Base-by-base conservation (phyloP, 257 asterid genomes). In the Mentha longifolia region DNA sequence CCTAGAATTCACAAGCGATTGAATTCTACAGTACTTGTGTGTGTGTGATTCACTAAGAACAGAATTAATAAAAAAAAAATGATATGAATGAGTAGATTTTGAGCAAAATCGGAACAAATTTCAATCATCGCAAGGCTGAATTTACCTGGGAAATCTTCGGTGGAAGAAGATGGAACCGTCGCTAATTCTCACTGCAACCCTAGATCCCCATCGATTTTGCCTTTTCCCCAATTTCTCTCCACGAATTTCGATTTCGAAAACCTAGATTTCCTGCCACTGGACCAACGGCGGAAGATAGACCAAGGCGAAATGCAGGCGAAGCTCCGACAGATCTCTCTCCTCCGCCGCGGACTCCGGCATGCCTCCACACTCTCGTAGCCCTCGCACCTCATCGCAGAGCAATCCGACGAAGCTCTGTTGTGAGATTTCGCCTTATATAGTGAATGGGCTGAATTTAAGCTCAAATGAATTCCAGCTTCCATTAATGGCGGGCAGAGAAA, bases 401-500 rank as follows among this genome's bases (percentile, higher is more conserved):
- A 63, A 74, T 57, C 60, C 61, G 61, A 61, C 50, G 20, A 39
- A 60, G 31, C 50, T 13, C 61, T 1, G 61, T 28, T 20, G 19
- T 37, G 46, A 52, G 12, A 5, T 8, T 39, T 8, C 14, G 56
- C 5, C 66, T 74, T 78, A 76, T 62, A 79, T 75, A 65, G 81
- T 17, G 52, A 41, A 72, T 16, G 42, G 28, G 77, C 17, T n/a
- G 39, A 4, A 19, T 50, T 30, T 14, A 75, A 12, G 71, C 3
- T 33, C 37, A 41, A 70, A 74, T 60, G 72, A 61, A 47, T 35
- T 61, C 45, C n/a, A 62, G 66, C 20, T 61, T 68, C 72, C 81
- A 84, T 81, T 74, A 77, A 61, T 78, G 72, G 77, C 57, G 68
- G 78, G 77, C 54, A 73, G 79, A 75, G 78, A 33, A 77, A 72